These are phyloP conservation scores for Nissolia schottii DNA, from an alignment of 306 rosid species.

Conservation along the genomic window DNA sequence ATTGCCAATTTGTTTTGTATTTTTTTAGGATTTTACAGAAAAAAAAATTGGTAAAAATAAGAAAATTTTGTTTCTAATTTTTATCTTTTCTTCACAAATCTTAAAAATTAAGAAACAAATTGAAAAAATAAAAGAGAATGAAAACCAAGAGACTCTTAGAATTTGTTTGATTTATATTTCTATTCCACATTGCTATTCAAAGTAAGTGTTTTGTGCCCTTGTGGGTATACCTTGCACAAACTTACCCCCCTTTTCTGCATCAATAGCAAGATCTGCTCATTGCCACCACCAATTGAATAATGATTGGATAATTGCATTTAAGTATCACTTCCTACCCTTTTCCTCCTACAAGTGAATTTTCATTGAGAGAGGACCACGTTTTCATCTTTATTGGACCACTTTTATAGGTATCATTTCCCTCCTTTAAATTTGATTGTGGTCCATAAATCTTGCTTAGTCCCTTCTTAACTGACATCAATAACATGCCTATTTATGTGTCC, in stretches of 20 bases:
- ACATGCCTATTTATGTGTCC: constrained; percentile 24
- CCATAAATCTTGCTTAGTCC: constrained; percentile 21
- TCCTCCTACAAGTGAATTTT: neutral
- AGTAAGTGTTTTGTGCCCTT: neutral
- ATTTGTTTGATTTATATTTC: too few relatives aligned
- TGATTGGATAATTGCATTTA: constrained; percentile 2
- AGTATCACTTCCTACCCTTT: neutral
- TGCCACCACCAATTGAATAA: neutral
- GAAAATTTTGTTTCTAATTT: too few relatives aligned
- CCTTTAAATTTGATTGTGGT: constrained; percentile 41
- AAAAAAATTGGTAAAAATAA: too few relatives aligned
- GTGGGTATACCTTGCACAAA: neutral
- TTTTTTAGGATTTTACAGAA: too few relatives aligned
- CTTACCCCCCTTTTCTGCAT: neutral
- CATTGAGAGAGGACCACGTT: constrained; percentile 40
- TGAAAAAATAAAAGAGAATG: too few relatives aligned
- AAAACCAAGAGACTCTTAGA: too few relatives aligned
- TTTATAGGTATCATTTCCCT: constrained; percentile 10
- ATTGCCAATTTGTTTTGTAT: too few relatives aligned
- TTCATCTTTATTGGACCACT: constrained; percentile 35
- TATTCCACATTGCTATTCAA: constrained; percentile 14
- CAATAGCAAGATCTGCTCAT: constrained; percentile 7
- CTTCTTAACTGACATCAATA: constrained; percentile 17
- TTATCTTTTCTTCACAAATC: too few relatives aligned
- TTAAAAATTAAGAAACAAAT: too few relatives aligned